A percentile compares a stretch with the other conserved stretches of the same genome.
These are phyloP conservation scores for Pseudoturritis turrita DNA, from an alignment of 345 rosid species.

Conservation along the genomic window DNA sequence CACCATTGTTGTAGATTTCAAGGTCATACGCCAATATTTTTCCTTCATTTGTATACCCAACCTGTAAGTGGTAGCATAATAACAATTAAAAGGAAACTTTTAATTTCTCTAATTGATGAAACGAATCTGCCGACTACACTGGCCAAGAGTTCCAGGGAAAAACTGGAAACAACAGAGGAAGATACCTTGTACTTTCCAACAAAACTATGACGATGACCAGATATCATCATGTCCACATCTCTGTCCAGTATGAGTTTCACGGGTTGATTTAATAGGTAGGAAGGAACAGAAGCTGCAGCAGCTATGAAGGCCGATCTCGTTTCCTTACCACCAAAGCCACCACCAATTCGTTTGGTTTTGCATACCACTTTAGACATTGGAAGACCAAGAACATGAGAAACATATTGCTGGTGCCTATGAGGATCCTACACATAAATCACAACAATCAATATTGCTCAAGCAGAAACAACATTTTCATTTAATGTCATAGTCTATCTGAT, in stretches of 20 bases:
- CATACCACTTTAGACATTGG: conserved; percentile 95
- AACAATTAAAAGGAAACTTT: neutral
- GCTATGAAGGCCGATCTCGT: conserved; percentile 82
- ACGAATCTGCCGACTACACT: neutral
- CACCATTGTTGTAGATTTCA: conserved; percentile 84
- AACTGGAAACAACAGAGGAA: neutral
- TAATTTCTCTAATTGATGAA: neutral
- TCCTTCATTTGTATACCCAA: conserved; percentile 86
- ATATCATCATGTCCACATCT: conserved; percentile 85
- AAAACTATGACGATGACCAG: conserved; percentile 97
- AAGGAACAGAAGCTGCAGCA: conserved; percentile 84
- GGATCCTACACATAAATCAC: conserved; percentile 63
- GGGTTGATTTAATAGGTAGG: conserved; percentile 69
- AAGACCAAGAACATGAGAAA: conserved; percentile 84
- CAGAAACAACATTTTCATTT: neutral
- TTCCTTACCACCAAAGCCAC: conserved; percentile 99
- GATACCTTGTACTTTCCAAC: conserved; percentile 89
- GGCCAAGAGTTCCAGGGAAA: neutral
- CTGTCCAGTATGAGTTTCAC: conserved; percentile 88
- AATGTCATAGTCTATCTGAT: neutral
- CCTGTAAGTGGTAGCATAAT: conserved; percentile 38
- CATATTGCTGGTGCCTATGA: conserved; percentile 88
- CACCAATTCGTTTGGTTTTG: conserved; percentile 86
- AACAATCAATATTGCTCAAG: conserved; percentile 4
- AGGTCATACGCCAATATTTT: conserved; percentile 82